Evolutionary conservation across 495 filamentous ascomycete genomes (phyloP), one percentile per base, ranked within the genome.

Genomic region (Penicillium fimorum): DNA sequence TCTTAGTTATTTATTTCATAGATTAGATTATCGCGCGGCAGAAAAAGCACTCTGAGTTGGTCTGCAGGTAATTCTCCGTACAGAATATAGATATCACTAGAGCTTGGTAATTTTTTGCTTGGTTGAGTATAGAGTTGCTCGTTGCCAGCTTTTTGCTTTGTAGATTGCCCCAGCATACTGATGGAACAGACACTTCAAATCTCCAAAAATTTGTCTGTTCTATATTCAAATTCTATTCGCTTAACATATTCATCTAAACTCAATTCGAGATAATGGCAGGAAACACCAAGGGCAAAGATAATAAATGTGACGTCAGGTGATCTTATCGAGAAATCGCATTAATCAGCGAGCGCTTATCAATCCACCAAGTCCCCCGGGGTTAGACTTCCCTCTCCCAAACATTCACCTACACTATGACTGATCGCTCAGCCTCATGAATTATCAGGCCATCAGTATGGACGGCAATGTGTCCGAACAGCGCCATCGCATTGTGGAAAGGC

Each of bases 371-470:
- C 9, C 41, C 20, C 20, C 41, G 10, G 22, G 3, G 18, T 22
- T 30, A 4, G 27, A 20, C 5, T 15, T 44, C 15, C 10, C 32
- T n/a, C n/a, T n/a, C 29, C 10, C 22, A 37, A 27, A 46, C 37
- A 41, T 18, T 43, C 47, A 32, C 13, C 27, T 50, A 27, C 17
- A 30, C 41, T 50, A 58, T 59, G 59, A 54, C 47, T 29, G 32
- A 57, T 50, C 53, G 43, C 40, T 51, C 50, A 53, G 55, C 30
- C 58, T 51, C 47, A 75, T 75, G 72, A 73, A 71, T 61, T 74
- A 76, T 53, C 66, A 76, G 60, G 63, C 70, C 40, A 64, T 72
- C 65, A 70, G 58, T 47, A 71, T 70, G 71, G 61, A 67, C 52
- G 67, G 59, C 53, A 53, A 64, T 63, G 60, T 63, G 58, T 57